Percentiles rank a stretch among this genome's conserved stretches.
Conservation (phyloP, 768 basidiomycete species). For the Tricholoma sp. region DNA sequence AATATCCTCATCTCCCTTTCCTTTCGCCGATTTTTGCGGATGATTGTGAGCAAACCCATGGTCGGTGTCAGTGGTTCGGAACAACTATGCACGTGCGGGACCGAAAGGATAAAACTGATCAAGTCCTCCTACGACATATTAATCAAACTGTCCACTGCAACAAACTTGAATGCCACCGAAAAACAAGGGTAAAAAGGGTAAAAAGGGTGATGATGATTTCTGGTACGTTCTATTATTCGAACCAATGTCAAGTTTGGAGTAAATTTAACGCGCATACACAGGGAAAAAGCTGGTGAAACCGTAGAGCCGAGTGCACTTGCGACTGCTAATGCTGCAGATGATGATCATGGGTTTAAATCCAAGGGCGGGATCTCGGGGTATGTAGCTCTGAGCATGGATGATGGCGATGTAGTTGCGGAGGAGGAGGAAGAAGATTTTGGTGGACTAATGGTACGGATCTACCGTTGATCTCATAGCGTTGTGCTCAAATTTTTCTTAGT, state of each 20-base stretch:
- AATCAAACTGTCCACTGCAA: slow-evolving; percentile 4
- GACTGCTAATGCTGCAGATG: slow-evolving; percentile 40
- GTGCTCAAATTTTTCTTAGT: slow-evolving; percentile 33
- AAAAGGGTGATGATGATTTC: slow-evolving; percentile 77
- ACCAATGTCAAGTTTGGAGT: slow-evolving; percentile 14
- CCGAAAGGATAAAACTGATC: slow-evolving; percentile 2
- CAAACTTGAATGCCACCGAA: slow-evolving; percentile 55
- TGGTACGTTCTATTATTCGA: slow-evolving; percentile 47
- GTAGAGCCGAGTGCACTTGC: slow-evolving; percentile 37
- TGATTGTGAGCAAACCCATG: slow-evolving; percentile 96
- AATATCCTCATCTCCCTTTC: slow-evolving; percentile 96
- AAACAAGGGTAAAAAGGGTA: slow-evolving; percentile 83
- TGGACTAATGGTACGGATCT: slow-evolving; percentile 61
- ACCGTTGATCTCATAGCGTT: background rate
- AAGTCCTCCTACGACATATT: background rate
- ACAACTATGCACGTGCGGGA: background rate
- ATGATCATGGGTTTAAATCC: slow-evolving; percentile 21
- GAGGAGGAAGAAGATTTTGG: slow-evolving; percentile 68
- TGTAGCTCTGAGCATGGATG: slow-evolving; percentile 40
- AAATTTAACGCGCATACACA: slow-evolving; percentile 26
- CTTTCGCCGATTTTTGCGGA: slow-evolving; percentile 92
- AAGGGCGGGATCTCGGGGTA: slow-evolving; percentile 47
- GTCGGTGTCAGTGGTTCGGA: background rate
- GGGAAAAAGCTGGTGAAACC: slow-evolving; percentile 63
- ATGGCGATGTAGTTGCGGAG: slow-evolving; percentile 32